Evolutionary conservation across 1,284 basidiomycete species (phyloP).

Genomic region (Marasmius sp.): DNA sequence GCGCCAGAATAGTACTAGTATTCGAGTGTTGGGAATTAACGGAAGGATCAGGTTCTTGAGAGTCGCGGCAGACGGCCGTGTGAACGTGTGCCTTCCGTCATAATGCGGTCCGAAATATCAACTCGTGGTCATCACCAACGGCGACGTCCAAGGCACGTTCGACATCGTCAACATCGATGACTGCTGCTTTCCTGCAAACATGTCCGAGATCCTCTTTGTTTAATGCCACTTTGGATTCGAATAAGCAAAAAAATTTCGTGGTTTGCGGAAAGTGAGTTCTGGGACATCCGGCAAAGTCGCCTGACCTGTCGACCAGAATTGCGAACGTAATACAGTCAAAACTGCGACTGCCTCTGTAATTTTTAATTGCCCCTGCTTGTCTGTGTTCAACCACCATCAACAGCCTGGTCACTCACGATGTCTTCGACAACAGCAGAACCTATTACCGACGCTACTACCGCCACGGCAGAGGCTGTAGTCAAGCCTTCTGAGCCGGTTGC

Average conservation of each 20-base stretch:
- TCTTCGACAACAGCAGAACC: not conserved
- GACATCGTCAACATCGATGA: not conserved
- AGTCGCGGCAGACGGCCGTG: too few species aligned
- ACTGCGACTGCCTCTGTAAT: not conserved
- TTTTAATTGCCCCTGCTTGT: not conserved
- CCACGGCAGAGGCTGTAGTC: not conserved
- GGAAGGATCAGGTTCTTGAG: not conserved
- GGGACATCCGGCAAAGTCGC: not conserved
- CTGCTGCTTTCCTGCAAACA: not conserved
- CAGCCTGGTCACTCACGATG: not conserved
- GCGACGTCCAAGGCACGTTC: not conserved
- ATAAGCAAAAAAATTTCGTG: not conserved
- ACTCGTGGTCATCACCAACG: not conserved
- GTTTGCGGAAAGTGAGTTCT: not conserved
- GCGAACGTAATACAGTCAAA: conserved; percentile 6
- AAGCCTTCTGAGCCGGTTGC: conserved; percentile 6
- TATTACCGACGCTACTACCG: not conserved
- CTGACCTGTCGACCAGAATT: conserved; percentile 1
- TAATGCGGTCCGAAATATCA: not conserved
- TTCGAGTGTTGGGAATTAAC: not conserved
- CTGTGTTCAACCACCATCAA: not conserved
- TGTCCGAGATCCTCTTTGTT: not conserved
- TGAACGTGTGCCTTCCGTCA: too few species aligned
- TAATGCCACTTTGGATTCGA: too few species aligned
- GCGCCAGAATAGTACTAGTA: too few species aligned